Percentiles rank a stretch among this genome's conserved stretches.
phyloP scores from a whole-genome alignment of 1,284 basidiomycete species.

The Coniophora puteana region DNA sequence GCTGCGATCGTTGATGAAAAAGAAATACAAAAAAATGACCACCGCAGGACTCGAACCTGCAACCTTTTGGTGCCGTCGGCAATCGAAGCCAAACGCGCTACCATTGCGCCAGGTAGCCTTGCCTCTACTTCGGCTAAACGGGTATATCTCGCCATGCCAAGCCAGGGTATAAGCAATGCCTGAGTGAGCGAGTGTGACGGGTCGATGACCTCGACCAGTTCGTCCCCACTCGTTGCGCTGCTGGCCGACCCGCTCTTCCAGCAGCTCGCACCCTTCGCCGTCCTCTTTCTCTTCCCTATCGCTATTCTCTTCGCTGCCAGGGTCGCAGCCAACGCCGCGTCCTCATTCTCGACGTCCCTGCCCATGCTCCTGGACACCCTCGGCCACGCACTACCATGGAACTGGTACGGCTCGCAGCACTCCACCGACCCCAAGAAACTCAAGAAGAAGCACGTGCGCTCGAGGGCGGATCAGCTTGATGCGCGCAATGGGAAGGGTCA shows the following conservation, averaged over 20 bases:
- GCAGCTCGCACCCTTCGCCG: constrained; percentile 53
- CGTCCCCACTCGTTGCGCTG: constrained; percentile 11
- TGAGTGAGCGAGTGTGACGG: no score
- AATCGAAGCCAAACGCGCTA: constrained; percentile 87
- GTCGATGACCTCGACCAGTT: background rate
- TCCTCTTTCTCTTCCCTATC: constrained; percentile 53
- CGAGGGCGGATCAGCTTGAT: constrained; percentile 52
- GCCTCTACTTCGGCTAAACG: no score
- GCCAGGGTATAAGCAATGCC: no score
- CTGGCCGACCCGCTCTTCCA: constrained; percentile 29
- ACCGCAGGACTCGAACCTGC: constrained; percentile 88
- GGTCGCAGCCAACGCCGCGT: constrained; percentile 19
- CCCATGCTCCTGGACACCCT: constrained; percentile 57
- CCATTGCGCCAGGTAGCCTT: constrained; percentile 75
- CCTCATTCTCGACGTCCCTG: constrained; percentile 21
- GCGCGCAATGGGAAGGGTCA: constrained; percentile 29
- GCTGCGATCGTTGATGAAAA: no score
- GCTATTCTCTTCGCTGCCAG: constrained; percentile 40
- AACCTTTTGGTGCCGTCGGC: constrained; percentile 72
- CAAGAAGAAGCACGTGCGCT: constrained; percentile 46
- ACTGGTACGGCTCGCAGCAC: constrained; percentile 39
- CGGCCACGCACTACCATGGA: constrained; percentile 52
- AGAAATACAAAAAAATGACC: constrained; percentile 57
- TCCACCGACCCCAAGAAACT: constrained; percentile 43
- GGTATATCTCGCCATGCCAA: no score